These are phyloP conservation scores for Penicillium sp. DNA, from an alignment of 2,329 filamentous ascomycete species.

Conservation along the genomic window DNA sequence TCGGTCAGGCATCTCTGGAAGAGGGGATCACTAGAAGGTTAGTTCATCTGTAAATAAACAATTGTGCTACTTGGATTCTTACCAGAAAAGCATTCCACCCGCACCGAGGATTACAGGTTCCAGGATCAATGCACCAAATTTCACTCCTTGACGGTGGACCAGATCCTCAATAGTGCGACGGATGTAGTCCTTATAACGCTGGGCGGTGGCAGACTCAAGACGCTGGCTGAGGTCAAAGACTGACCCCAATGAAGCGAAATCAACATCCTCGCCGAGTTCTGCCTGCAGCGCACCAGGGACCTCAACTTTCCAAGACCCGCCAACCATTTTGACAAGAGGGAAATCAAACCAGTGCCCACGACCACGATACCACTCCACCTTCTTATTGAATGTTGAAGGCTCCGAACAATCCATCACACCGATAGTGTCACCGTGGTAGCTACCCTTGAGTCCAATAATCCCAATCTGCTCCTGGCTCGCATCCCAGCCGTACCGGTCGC, in stretches of 20 bases:
- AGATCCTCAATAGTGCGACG: conserved; percentile 53
- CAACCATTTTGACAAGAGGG: conserved; percentile 65
- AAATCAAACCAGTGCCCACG: conserved; percentile 80
- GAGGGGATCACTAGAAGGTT: conserved; percentile 64
- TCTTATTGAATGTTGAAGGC: conserved; percentile 73
- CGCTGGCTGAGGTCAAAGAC: conserved; percentile 61
- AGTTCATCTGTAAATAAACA: background rate
- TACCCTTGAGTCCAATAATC: conserved; percentile 72
- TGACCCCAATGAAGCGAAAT: conserved; percentile 51
- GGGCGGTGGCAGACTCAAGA: conserved; percentile 44
- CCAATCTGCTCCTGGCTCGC: conserved; percentile 57
- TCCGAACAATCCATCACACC: conserved; percentile 84
- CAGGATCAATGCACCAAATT: conserved; percentile 74
- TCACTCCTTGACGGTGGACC: conserved; percentile 55
- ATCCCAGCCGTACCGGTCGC: conserved; percentile 65
- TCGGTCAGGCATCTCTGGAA: conserved; percentile 72
- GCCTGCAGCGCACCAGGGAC: conserved; percentile 51
- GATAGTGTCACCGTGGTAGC: conserved; percentile 85
- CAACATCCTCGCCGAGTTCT: conserved; percentile 45
- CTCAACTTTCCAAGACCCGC: conserved; percentile 65
- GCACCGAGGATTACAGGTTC: conserved; percentile 79
- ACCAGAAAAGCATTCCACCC: conserved; percentile 79
- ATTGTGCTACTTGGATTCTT: conserved; percentile 34
- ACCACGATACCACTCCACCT: conserved; percentile 81
- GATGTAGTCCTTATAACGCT: conserved; percentile 62